Evolutionary conservation across 306 rosid genomes (phyloP).

Genomic region (Rosa rugosa): DNA sequence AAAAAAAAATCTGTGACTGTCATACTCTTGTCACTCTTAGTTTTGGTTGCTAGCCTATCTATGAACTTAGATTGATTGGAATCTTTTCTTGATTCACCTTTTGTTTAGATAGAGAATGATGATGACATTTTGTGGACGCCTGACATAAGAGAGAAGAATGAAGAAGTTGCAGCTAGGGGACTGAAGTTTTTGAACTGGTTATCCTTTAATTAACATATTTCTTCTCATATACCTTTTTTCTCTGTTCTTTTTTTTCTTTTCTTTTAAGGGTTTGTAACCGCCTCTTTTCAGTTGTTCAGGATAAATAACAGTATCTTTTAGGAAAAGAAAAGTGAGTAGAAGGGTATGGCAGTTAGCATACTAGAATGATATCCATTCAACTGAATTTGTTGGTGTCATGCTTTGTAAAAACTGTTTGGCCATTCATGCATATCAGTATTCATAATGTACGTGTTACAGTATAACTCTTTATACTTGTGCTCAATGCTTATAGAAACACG

Average conservation of each 20-base stretch:
- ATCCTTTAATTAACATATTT: slow-evolving; percentile 21
- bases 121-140: slow-evolving; percentile 82
- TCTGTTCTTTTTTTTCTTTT: background rate
- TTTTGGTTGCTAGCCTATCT: slow-evolving; percentile 18
- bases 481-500: background rate
- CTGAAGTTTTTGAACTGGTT: slow-evolving; percentile 76
- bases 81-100: slow-evolving; percentile 25
- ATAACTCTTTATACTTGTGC: background rate
- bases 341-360: background rate
- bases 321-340: background rate
- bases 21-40: slow-evolving; percentile 2
- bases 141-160: slow-evolving; percentile 67
- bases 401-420: background rate
- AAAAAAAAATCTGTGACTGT: background rate
- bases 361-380: background rate
- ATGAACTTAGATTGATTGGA: slow-evolving; percentile 23
- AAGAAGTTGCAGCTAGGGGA: slow-evolving; percentile 83
- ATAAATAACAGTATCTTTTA: background rate
- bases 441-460: background rate
- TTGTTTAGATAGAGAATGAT: slow-evolving; percentile 64
- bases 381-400: background rate
- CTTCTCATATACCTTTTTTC: background rate
- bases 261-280: background rate
- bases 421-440: background rate
- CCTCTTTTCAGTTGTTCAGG: background rate